Base-by-base conservation (phyloP, 1,284 basidiomycete species). In the Papiliotrema laurentii region DNA sequence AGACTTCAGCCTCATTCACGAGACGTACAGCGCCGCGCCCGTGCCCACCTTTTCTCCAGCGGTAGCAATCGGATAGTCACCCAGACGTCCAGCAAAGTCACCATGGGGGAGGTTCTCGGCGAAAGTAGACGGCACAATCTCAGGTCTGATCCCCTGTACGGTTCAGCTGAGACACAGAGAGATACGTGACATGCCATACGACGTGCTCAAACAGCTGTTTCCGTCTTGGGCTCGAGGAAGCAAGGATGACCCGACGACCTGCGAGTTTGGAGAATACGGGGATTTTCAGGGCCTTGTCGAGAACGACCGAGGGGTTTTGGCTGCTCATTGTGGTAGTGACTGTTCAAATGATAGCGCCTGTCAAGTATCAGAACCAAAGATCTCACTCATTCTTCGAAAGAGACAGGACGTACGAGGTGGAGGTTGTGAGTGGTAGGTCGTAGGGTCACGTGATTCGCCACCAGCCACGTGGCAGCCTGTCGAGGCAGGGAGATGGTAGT, bases 11-110 rank as follows among this genome's bases (percentile, higher is more conserved):
- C 5, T 30, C 27, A 21, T 14, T 42, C 31, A 46, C 28, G 19
- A 4, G 34, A 21, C 35, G 39, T 26, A 28, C 2, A 13, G 33
- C 28, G 39, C n/a, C 7, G 13, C 34, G 6, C 19, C 40, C 30
- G 21, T n/a, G 33, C 59, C 33, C 18, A 77, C 80, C 77, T 97
- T 97, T 58, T 93, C 86, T 2, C 83, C 84, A 2, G 90, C 90
- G 0, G 92, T 97, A 7, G 92, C 84, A 5, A 96, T 88, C 0
- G 93, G 89, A 68, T 98, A 97, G 67, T 96, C 90, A 51, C 89
- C 87, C 16, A 87, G 79, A 55, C 88, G 81, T 24, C 83, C 82
- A 51, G 85, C 63, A 51, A 75, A 97, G 2, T 81, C 79, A 18
- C 75, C 74, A 42, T 86, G 77, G 0, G 82, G 78, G 14, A 97